Evolutionary conservation across 306 rosid genomes (phyloP), one percentile per base, ranked within the genome.

Genomic region (Lotus japonicus): DNA sequence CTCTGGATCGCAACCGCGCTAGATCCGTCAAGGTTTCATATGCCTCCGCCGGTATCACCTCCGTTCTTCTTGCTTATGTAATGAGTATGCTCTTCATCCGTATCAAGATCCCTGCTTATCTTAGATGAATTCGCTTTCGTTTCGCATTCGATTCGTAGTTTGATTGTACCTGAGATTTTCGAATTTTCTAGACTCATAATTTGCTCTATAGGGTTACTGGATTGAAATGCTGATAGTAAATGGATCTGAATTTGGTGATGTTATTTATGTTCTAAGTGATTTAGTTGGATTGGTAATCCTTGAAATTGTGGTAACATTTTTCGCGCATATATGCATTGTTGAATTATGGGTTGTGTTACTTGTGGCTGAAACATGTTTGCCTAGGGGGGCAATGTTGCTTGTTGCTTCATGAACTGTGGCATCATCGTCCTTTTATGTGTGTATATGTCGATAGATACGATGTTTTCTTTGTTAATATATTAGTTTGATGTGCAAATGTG

Each of bases 71-170:
- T 15, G 82, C 97, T 13, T 95, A 95, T 39, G 79, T 84, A 17
- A 95, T 95, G 99, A 87, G 88, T 76, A 95, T 95, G 99, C 88
- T 95, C 35, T 90, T 95, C 50, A 81, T 95, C 72, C 87, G 99
- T 16, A 95, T 95, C 77, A 95, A 95, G 89, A 90, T 95, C 70
- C 97, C 99, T 2, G 97, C 78, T 36, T 95, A 95, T 79, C 97
- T 84, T 75, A 74, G 89, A 31, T 89, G 76, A 74, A 48, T 14
- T 70, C 51, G 28, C 1, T 13, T 46, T 8, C 2, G 51, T 23
- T 72, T 26, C 23, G 44, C 6, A 51, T 31, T 31, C 5, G 1
- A 57, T 67, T 60, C 39, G 49, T 50, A 64, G 66, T 70, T 57
- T 48, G 12, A 11, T 5, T 42, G 0, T 70, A 15, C 36, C 15